phyloP scores from a whole-genome alignment of 441 rosid genomes.

The Aquilaria agallochum region DNA sequence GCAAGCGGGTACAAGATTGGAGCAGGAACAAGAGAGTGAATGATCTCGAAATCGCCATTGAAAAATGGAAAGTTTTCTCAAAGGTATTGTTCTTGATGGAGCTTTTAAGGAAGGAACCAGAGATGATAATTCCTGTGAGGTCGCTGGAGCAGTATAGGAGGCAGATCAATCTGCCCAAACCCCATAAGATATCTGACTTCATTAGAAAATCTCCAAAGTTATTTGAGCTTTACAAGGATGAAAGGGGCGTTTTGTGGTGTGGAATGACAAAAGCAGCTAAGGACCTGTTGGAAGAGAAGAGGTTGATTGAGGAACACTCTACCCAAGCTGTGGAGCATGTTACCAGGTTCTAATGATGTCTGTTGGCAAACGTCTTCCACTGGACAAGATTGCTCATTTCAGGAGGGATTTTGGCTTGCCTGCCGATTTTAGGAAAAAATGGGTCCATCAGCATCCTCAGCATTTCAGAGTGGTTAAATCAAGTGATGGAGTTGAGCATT shows the following conservation, averaged over 20 bases:
- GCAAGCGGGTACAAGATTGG: slow-evolving; percentile 79
- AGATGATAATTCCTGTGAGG: too few relatives aligned
- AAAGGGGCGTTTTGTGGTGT: slow-evolving; percentile 70
- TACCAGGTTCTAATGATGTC: slow-evolving; percentile 83
- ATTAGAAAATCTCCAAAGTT: slow-evolving; percentile 71
- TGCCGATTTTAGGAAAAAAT: slow-evolving; percentile 53
- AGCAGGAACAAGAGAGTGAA: slow-evolving; percentile 21
- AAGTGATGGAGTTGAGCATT: slow-evolving; percentile 45
- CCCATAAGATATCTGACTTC: slow-evolving; percentile 7
- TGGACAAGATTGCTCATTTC: slow-evolving; percentile 73
- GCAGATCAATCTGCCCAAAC: too few relatives aligned
- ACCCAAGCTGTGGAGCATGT: slow-evolving; percentile 69
- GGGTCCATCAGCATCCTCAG: slow-evolving; percentile 68
- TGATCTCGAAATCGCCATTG: slow-evolving; percentile 65
- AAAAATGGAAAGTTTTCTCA: slow-evolving; percentile 67
- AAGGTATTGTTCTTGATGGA: slow-evolving; percentile 63
- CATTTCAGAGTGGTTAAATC: slow-evolving; percentile 48
- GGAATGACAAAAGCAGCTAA: slow-evolving; percentile 67
- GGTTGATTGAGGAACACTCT: slow-evolving; percentile 48
- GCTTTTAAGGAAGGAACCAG: slow-evolving; percentile 49
- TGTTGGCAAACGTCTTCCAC: slow-evolving; percentile 48
- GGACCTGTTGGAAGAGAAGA: slow-evolving; percentile 50
- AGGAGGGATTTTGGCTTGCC: slow-evolving; percentile 84
- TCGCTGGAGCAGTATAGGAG: too few relatives aligned
- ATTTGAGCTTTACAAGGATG: slow-evolving; percentile 71